Percentiles rank a stretch among this genome's conserved stretches.
These are phyloP conservation scores for Leptographium radiaticola DNA, from an alignment of 2,329 filamentous ascomycete species.

Conservation along the genomic window DNA sequence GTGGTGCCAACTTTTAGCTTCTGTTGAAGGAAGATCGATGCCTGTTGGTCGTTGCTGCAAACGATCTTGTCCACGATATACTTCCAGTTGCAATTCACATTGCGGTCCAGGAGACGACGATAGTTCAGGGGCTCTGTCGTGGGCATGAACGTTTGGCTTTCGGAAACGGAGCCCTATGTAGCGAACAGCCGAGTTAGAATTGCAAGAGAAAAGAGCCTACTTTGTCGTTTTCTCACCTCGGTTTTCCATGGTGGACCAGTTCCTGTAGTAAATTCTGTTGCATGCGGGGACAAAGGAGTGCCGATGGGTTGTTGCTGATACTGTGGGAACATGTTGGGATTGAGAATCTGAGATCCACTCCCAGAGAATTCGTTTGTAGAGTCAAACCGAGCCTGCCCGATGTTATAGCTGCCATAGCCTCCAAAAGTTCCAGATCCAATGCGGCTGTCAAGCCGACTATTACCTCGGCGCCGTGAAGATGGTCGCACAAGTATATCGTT, in stretches of 20 bases:
- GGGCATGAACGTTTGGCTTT: constrained; percentile 66
- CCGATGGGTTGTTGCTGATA: constrained; percentile 46
- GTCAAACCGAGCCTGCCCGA: constrained; percentile 19
- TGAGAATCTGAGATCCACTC: constrained; percentile 18
- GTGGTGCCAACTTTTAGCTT: constrained; percentile 94
- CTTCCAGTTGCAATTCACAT: constrained; percentile 97
- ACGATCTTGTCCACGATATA: constrained; percentile 99
- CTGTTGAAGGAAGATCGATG: constrained; percentile 96
- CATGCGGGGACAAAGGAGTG: constrained; percentile 58
- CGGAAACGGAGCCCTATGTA: constrained; percentile 31
- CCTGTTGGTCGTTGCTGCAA: constrained; percentile 97
- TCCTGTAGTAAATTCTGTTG: constrained; percentile 57
- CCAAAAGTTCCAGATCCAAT: constrained; percentile 19
- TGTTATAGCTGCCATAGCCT: constrained; percentile 23
- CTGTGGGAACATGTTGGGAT: constrained; percentile 27
- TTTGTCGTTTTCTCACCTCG: constrained; percentile 26
- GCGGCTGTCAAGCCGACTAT: constrained; percentile 32
- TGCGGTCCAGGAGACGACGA: constrained; percentile 84
- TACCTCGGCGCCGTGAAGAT: constrained; percentile 28
- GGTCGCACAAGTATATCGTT: constrained; percentile 33
- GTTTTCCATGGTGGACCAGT: constrained; percentile 37
- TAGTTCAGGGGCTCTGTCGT: constrained; percentile 92
- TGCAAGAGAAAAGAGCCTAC: background rate
- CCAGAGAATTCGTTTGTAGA: constrained; percentile 13
- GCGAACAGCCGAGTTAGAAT: background rate